These are phyloP conservation scores for Cenococcum geophilum DNA, from an alignment of 495 filamentous ascomycete species.

Conservation along the genomic window DNA sequence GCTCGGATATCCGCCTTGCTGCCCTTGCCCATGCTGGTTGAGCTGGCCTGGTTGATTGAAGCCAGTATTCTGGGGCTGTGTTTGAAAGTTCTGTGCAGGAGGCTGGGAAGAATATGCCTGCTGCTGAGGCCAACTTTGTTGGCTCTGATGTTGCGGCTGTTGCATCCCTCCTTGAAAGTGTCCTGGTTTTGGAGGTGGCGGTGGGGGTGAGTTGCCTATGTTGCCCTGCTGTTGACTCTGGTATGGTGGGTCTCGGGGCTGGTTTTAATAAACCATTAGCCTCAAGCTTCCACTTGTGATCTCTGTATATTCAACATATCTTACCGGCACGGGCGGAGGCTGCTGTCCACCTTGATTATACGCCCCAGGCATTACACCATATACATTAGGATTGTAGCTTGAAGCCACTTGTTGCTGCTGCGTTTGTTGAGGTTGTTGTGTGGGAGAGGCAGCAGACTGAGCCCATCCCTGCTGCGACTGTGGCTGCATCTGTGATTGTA, in stretches of 20 bases:
- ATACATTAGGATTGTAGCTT: constrained; percentile 23
- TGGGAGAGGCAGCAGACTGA: no score
- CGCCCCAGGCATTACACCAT: constrained; percentile 26
- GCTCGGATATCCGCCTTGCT: constrained; percentile 14
- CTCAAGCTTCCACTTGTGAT: no score
- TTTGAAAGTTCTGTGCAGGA: constrained; percentile 13
- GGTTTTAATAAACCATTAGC: background rate
- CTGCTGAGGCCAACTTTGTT: constrained; percentile 18
- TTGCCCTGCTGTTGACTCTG: constrained; percentile 15
- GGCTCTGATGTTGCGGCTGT: constrained; percentile 16
- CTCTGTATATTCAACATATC: no score
- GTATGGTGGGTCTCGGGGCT: constrained; percentile 12
- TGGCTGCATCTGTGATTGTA: background rate
- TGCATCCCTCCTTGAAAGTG: constrained; percentile 19
- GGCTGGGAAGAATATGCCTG: constrained; percentile 11
- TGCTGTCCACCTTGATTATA: constrained; percentile 16
- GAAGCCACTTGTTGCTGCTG: constrained; percentile 16
- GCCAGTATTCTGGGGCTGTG: constrained; percentile 12
- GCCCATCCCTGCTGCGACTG: constrained; percentile 1
- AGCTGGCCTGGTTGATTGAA: constrained; percentile 11
- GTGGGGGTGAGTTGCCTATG: constrained; percentile 21
- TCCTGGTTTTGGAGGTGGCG: constrained; percentile 24
- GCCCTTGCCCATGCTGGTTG: constrained; percentile 5
- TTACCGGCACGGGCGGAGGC: background rate
- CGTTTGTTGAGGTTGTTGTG: background rate